These are phyloP conservation scores for Sporothrix schenckii DNA, from an alignment of 2,329 filamentous ascomycete genomes.

Conservation along the genomic window DNA sequence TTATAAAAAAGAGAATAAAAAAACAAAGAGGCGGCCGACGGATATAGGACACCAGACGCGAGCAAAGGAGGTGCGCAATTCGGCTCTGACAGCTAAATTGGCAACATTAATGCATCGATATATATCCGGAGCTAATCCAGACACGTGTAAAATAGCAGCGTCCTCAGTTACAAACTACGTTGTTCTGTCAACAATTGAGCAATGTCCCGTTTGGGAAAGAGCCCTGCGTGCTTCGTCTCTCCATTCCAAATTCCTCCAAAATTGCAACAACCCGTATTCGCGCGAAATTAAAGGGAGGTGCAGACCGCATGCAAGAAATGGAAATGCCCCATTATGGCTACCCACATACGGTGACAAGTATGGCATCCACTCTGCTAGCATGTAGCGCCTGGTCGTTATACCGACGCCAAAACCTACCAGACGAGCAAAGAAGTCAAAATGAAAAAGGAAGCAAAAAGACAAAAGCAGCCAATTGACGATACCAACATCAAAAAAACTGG, in stretches of 20 bases:
- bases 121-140: not conserved
- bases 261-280: constrained; percentile 12
- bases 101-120: not conserved
- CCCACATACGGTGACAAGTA: not conserved
- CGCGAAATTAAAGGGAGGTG: constrained; percentile 20
- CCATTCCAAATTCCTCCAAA: constrained; percentile 7
- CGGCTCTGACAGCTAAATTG: constrained; percentile 3
- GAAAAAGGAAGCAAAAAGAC: not conserved
- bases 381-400: constrained; percentile 4
- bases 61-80: not conserved
- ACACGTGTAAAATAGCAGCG: constrained; percentile 1
- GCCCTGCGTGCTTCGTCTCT: not conserved
- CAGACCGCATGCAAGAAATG: constrained; percentile 1
- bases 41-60: not conserved
- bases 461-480: not conserved
- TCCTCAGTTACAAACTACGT: not conserved
- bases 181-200: not conserved
- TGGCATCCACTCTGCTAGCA: not conserved
- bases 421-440: not conserved
- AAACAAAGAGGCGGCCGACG: not conserved
- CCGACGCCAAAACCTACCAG: constrained; percentile 14
- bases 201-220: not conserved
- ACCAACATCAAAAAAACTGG: constrained; percentile 1
- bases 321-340: too few relatives aligned
- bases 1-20: too few relatives aligned